phyloP scores from a whole-genome alignment of 2,329 filamentous ascomycete genomes.

The Camillea tinctor region DNA sequence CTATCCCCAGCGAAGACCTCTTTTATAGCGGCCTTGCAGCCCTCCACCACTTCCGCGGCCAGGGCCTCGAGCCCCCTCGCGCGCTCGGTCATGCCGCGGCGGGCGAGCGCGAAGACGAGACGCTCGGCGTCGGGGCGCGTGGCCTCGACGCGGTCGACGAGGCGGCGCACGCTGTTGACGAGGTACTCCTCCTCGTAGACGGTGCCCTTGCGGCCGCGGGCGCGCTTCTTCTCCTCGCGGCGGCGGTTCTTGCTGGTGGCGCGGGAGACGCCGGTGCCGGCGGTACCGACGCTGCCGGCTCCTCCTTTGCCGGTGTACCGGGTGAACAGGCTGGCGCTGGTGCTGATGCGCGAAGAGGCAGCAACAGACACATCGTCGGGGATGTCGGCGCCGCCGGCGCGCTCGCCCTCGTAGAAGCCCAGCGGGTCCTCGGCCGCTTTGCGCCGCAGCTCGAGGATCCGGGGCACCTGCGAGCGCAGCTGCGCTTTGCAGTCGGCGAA shows the following conservation, averaged over 20 bases:
- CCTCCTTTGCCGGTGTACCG: slow-evolving; percentile 75
- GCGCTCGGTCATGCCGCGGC: slow-evolving; percentile 83
- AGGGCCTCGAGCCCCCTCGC: slow-evolving; percentile 74
- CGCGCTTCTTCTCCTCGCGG: slow-evolving; percentile 91
- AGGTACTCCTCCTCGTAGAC: slow-evolving; percentile 99
- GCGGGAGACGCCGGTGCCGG: slow-evolving; percentile 70
- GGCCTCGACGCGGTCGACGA: slow-evolving; percentile 78
- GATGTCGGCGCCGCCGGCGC: slow-evolving; percentile 62
- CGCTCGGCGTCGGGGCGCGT: slow-evolving; percentile 70
- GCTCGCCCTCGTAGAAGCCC: slow-evolving; percentile 82
- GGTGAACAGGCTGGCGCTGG: slow-evolving; percentile 86
- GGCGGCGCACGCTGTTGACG: slow-evolving; percentile 77
- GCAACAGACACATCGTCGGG: slow-evolving; percentile 93
- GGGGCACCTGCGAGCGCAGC: slow-evolving; percentile 78
- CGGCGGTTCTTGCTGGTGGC: slow-evolving; percentile 85
- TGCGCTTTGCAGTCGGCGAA: slow-evolving; percentile 91
- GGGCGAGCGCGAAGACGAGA: slow-evolving; percentile 73
- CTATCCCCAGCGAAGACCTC: slow-evolving; percentile 63
- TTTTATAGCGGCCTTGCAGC: slow-evolving; percentile 63
- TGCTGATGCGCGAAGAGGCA: slow-evolving; percentile 74
- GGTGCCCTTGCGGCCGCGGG: slow-evolving; percentile 90
- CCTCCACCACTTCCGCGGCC: slow-evolving; percentile 70
- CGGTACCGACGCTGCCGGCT: slow-evolving; percentile 60
- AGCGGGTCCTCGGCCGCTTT: slow-evolving; percentile 84
- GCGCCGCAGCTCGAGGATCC: slow-evolving; percentile 75